phyloP scores from a whole-genome alignment of 1,139 yeast species.

The Pneumocystis wakefieldiae region DNA sequence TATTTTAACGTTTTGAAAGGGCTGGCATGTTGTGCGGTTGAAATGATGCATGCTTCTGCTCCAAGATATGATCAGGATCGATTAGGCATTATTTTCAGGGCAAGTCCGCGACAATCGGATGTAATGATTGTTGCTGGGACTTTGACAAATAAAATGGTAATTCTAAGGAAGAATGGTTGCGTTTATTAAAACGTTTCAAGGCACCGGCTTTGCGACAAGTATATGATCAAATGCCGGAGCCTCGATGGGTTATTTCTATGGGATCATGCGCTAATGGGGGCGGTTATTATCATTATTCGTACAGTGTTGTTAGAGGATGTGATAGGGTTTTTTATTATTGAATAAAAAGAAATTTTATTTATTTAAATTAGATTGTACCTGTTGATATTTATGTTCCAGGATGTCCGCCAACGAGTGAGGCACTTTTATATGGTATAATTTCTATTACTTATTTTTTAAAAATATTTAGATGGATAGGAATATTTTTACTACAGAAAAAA shows the following conservation, averaged over 20 bases:
- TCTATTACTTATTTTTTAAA: constrained; percentile 77
- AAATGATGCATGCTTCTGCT: constrained; percentile 89
- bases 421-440: constrained; percentile 68
- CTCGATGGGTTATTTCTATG: constrained; percentile 82
- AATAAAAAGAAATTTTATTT: neutral
- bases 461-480: constrained; percentile 56
- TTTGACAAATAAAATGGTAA: constrained; percentile 49
- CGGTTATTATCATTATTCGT: constrained; percentile 82
- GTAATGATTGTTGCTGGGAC: constrained; percentile 91
- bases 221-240: constrained; percentile 89
- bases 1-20: neutral
- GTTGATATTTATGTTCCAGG: constrained; percentile 89
- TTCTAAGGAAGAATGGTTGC: neutral
- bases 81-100: constrained; percentile 85
- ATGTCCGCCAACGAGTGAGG: constrained; percentile 86
- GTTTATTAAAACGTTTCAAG: constrained; percentile 29
- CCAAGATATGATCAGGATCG: constrained; percentile 91
- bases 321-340: constrained; percentile 34
- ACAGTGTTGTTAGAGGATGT: constrained; percentile 80
- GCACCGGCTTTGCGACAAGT: constrained; percentile 89
- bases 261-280: constrained; percentile 94
- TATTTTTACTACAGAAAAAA: neutral
- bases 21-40: constrained; percentile 40
- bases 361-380: constrained; percentile 38
- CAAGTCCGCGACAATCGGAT: constrained; percentile 87